Conservation (phyloP, 129 eudicot species). For the Flaveria linearis region DNA sequence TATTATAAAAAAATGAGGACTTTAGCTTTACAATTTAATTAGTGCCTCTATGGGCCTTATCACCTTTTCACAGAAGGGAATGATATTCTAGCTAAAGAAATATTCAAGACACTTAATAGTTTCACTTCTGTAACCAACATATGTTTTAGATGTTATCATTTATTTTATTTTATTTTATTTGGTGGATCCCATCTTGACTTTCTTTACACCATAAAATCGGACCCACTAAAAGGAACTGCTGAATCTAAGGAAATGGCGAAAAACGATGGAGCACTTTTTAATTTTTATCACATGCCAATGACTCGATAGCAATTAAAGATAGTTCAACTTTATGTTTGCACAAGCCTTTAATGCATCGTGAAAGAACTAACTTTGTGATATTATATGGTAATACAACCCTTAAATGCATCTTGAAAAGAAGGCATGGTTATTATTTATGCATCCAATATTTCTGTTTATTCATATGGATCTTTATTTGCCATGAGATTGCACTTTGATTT, state of each 20-base stretch:
- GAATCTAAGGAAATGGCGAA: conserved; percentile 8
- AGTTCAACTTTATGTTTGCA: background rate
- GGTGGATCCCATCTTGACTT: conserved; percentile 21
- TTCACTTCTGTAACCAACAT: conserved; percentile 3
- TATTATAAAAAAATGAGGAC: conserved; percentile 17
- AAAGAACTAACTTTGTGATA: background rate
- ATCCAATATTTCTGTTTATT: background rate
- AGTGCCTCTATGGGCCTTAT: conserved; percentile 27
- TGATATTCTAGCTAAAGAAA: conserved; percentile 18
- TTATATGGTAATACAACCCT: background rate
- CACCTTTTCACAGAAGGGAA: conserved; percentile 24
- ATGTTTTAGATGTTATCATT: background rate
- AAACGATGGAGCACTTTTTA: conserved; percentile 6
- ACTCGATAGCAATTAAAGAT: background rate
- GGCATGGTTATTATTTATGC: background rate
- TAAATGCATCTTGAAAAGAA: background rate
- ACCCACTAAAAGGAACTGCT: conserved; percentile 15
- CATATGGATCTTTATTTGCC: background rate
- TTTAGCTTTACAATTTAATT: conserved; percentile 30
- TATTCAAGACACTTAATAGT: conserved; percentile 17
- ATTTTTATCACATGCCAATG: background rate
- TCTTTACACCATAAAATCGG: background rate
- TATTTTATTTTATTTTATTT: conserved; percentile 19
- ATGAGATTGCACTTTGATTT: background rate
- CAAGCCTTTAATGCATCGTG: conserved; percentile 5